These are phyloP conservation scores for Santalum album DNA, from an alignment of 164 flowering plant genomes.

Conservation along the genomic window DNA sequence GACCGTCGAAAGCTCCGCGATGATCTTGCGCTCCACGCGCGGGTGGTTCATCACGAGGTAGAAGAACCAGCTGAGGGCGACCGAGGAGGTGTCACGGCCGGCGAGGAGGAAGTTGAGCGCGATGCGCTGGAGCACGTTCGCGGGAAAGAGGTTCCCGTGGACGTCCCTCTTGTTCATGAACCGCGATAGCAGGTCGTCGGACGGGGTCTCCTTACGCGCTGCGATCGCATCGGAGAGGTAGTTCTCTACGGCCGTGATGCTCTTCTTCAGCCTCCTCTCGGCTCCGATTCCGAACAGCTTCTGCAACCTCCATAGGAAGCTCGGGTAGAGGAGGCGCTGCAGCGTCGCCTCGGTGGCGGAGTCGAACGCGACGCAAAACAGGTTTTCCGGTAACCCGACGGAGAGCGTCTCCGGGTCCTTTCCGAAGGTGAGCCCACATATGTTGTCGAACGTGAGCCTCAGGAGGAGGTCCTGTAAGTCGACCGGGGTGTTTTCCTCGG, in stretches of 20 bases:
- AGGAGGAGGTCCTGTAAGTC: constrained; percentile 77
- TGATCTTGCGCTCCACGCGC: constrained; percentile 45
- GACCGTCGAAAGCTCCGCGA: constrained; percentile 45
- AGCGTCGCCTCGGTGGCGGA: constrained; percentile 77
- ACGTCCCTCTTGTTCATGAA: constrained; percentile 65
- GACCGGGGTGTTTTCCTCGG: constrained; percentile 25
- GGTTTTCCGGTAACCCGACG: constrained; percentile 57
- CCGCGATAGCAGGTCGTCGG: constrained; percentile 71
- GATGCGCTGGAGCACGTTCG: constrained; percentile 46
- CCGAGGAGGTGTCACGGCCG: constrained; percentile 90
- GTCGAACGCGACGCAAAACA: constrained; percentile 66
- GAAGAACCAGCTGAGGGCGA: constrained; percentile 89
- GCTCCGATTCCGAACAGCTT: constrained; percentile 44
- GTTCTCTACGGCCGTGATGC: constrained; percentile 46
- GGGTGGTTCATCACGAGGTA: constrained; percentile 62
- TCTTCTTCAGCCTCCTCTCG: constrained; percentile 34
- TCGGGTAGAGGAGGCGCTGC: constrained; percentile 62
- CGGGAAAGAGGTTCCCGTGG: constrained; percentile 40
- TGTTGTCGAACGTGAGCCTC: constrained; percentile 78
- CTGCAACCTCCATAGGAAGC: constrained; percentile 59
- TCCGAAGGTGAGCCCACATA: constrained; percentile 81
- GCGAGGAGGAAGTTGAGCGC: constrained; percentile 92
- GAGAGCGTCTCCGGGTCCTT: constrained; percentile 81
- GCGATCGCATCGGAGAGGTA: constrained; percentile 59
- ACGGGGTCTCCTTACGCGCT: constrained; percentile 46